Evolutionary conservation across 169 alveolate species (phyloP).

Genomic region (Plasmodium relictum): DNA sequence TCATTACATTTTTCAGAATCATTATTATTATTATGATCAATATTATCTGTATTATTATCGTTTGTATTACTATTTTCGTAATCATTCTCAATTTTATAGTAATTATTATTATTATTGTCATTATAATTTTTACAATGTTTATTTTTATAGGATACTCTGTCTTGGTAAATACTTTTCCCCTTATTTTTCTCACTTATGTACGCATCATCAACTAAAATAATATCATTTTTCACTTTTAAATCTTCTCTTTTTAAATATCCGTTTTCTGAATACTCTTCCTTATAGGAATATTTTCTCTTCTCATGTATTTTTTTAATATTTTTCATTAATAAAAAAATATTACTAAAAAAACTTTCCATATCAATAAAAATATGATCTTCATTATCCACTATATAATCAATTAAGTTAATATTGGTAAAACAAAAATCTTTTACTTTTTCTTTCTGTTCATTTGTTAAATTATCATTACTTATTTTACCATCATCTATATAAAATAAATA

Average conservation of each 20-base stretch:
- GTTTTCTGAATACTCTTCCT: constrained; percentile 7
- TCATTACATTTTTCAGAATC: not conserved
- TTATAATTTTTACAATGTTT: not conserved
- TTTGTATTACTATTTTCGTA: not conserved
- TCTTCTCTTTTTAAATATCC: not conserved
- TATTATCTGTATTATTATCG: not conserved
- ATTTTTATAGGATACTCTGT: not conserved
- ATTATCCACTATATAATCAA: constrained; percentile 51
- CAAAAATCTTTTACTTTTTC: not conserved
- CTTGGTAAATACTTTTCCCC: not conserved
- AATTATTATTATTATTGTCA: too few species aligned
- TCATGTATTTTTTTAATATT: not conserved
- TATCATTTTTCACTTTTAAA: not conserved
- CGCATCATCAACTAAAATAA: not conserved
- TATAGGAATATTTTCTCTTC: not conserved
- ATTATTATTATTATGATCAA: not conserved
- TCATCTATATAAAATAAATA: constrained; percentile 27
- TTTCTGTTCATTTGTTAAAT: not conserved
- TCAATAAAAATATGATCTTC: constrained; percentile 37
- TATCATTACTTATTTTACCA: not conserved
- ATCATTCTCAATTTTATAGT: not conserved
- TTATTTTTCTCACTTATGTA: not conserved
- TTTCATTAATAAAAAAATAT: constrained; percentile 13
- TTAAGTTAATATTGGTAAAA: constrained; percentile 9
- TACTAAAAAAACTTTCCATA: constrained; percentile 33